A percentile compares a stretch with the other conserved stretches of the same genome.
Conservation (phyloP, 1,284 basidiomycete genomes). For the Inonotus obliquus region DNA sequence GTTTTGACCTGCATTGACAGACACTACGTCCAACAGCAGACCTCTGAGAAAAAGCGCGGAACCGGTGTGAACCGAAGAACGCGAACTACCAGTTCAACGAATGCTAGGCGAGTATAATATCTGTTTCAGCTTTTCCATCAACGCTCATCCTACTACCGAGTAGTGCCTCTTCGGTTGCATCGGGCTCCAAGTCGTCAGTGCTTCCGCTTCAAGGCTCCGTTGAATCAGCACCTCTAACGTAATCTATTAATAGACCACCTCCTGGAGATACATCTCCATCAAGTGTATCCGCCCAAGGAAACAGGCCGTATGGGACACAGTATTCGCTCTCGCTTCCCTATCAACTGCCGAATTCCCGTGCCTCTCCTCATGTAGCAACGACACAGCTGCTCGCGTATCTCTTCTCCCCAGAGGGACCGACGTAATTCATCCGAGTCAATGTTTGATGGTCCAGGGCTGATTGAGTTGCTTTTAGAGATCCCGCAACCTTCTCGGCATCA, state of each 20-base stretch:
- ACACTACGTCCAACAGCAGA: constrained; percentile 75
- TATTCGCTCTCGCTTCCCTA: constrained; percentile 21
- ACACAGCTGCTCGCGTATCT: constrained; percentile 62
- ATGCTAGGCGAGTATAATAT: constrained; percentile 36
- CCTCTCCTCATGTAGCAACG: constrained; percentile 49
- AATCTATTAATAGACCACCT: constrained; percentile 2
- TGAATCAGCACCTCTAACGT: constrained; percentile 2
- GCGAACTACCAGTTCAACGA: constrained; percentile 47
- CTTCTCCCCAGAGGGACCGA: constrained; percentile 60
- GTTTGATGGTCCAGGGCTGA: background rate
- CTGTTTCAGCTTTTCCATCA: background rate
- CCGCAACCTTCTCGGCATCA: constrained; percentile 21
- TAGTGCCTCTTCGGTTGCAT: constrained; percentile 13
- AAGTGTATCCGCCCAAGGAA: background rate
- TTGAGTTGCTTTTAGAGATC: constrained; percentile 18
- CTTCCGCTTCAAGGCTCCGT: background rate
- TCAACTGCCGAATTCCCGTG: constrained; percentile 40
- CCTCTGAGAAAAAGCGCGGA: constrained; percentile 72
- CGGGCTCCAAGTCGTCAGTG: constrained; percentile 18
- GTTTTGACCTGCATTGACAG: constrained; percentile 33
- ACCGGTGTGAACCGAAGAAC: constrained; percentile 51
- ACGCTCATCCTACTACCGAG: background rate
- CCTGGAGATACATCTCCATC: constrained; percentile 1
- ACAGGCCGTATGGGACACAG: constrained; percentile 14
- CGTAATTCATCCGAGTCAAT: constrained; percentile 35